Conservation (phyloP, 129 eudicot species). For the Flaveria trinervia region DNA sequence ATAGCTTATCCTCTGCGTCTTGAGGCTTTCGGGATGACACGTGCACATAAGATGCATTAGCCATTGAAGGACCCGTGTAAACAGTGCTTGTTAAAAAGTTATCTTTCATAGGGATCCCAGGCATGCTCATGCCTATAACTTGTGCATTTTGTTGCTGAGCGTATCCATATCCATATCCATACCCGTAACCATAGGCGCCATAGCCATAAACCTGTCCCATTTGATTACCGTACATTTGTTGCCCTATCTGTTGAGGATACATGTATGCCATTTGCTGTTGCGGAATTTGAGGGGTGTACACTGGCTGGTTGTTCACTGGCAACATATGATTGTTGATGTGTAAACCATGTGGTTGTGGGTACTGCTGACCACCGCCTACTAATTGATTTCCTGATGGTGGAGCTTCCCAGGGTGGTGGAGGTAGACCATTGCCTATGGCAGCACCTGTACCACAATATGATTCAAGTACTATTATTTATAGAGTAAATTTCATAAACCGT, state of each 20-base stretch:
- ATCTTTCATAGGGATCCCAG: slow-evolving; percentile 61
- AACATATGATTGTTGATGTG: slow-evolving; percentile 32
- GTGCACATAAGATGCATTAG: slow-evolving; percentile 53
- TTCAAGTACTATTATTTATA: neutral
- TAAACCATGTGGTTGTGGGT: slow-evolving; percentile 34
- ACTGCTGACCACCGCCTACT: slow-evolving; percentile 20
- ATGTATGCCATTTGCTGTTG: slow-evolving; percentile 50
- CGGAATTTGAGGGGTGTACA: slow-evolving; percentile 31
- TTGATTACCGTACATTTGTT: slow-evolving; percentile 41
- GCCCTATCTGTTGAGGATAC: slow-evolving; percentile 31
- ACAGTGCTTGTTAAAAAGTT: slow-evolving; percentile 37
- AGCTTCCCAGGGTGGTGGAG: slow-evolving; percentile 97
- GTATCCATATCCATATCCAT: slow-evolving; percentile 55
- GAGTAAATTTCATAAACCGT: neutral
- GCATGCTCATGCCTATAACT: slow-evolving; percentile 59
- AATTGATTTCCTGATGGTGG: slow-evolving; percentile 45
- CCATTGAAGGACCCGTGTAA: slow-evolving; percentile 39
- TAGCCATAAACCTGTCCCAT: slow-evolving; percentile 49
- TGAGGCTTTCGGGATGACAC: slow-evolving; percentile 63
- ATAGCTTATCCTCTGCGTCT: slow-evolving; percentile 72
- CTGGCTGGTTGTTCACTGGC: slow-evolving; percentile 38
- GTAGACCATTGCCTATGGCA: slow-evolving; percentile 48
- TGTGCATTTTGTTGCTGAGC: slow-evolving; percentile 67
- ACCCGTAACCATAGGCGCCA: slow-evolving; percentile 21
- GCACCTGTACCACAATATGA: slow-evolving; percentile 37